Percentiles rank a stretch among this genome's conserved stretches.
These are phyloP conservation scores for Dentipellis fragilis DNA, from an alignment of 768 basidiomycete genomes.

Conservation along the genomic window DNA sequence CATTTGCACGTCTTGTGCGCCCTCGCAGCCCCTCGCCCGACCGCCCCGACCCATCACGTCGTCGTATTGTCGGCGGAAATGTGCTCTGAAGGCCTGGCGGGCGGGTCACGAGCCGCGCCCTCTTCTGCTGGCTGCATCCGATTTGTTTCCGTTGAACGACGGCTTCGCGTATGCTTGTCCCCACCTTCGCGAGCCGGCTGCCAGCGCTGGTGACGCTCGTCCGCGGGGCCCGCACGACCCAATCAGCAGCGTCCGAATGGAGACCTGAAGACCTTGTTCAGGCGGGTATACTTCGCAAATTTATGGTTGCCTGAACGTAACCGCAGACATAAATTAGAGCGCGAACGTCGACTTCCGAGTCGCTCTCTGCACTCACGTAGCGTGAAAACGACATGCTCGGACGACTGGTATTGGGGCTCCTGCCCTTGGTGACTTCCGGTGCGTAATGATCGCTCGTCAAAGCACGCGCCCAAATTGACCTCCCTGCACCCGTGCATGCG, in stretches of 20 bases:
- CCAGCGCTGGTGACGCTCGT: background rate
- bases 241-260: background rate
- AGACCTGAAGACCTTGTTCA: background rate
- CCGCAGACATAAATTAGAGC: background rate
- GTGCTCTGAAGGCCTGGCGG: background rate
- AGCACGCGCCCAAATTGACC: background rate
- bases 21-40: no score
- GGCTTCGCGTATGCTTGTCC: background rate
- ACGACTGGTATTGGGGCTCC: constrained; percentile 22
- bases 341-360: background rate
- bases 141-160: background rate
- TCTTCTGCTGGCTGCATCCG: background rate
- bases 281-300: background rate
- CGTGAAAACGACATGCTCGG: constrained; percentile 12
- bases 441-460: background rate
- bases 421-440: constrained; percentile 34
- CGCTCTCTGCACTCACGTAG: background rate
- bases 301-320: background rate
- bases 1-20: background rate
- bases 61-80: background rate
- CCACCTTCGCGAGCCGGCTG: background rate
- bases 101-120: background rate
- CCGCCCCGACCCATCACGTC: background rate
- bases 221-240: background rate
- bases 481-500: background rate